Base-by-base conservation (phyloP, 2,329 filamentous ascomycete species). In the Clonostachys sp. region DNA sequence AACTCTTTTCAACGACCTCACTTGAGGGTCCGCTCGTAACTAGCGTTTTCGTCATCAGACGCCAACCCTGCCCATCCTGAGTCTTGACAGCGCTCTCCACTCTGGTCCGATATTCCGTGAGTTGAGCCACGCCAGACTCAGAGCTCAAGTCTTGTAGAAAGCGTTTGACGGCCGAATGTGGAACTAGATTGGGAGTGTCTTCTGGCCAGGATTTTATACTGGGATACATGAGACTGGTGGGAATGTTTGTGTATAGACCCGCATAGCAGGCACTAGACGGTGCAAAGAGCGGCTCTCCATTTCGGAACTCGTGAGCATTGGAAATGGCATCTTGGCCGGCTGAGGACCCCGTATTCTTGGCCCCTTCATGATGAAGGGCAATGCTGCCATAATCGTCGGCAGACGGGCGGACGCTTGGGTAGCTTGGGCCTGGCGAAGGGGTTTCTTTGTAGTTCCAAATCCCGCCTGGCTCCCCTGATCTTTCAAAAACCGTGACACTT, bases 191-290 rank as follows among this genome's bases (percentile, higher is more conserved):
- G 3, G 74, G 73, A 0, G 81, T 86, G 1, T 76, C 78, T 6
- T 73, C 62, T 0, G 82, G 80, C 77, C 84, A 89, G 0, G 57
- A 51, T 5, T 65, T 59, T 2, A 77, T 59, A 9, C 62, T 65
- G 47, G 64, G 73, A 40, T 63, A 61, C 63, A 77, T 68, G 4
- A 76, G 55, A 20, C 61, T 72, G 14, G 84, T 82, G 0, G 87
- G 85, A 5, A 91, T 85, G 56, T 92, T 94, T 35, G 87, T 89
- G 57, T 84, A 84, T 8, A 91, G 66, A 4, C 76, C 74, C 6
- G 62, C 64, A 48, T 77, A 66, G 76, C 79, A 70, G 73, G 90
- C 66, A 1, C 62, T 63, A 0, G 61, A 63, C 20, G 48, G 16
- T 2, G 57, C 52, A 36, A 59, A 59, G 1, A 53, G 42, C 6